A percentile compares a stretch with the other conserved stretches of the same genome.
phyloP scores from a whole-genome alignment of 2,329 filamentous ascomycete genomes.

The Zymoseptoria ardabiliae region DNA sequence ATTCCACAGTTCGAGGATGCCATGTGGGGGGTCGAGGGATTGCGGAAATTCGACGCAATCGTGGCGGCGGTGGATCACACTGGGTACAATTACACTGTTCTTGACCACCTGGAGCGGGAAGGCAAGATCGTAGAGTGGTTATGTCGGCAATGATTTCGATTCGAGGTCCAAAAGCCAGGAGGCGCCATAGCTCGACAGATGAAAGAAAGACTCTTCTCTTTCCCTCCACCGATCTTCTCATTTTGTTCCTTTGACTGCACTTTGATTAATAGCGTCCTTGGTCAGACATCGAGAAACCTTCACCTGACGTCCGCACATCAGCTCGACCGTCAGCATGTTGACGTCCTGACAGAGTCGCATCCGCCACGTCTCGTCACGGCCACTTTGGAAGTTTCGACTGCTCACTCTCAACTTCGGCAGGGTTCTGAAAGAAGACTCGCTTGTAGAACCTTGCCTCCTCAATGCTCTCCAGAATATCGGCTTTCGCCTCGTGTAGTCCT shows the following conservation, averaged over 20 bases:
- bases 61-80: conserved; percentile 3
- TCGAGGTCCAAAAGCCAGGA: background rate
- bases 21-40: background rate
- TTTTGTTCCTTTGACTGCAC: background rate
- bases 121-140: conserved; percentile 2
- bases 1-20: background rate
- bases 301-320: background rate
- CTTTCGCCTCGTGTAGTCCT: conserved; percentile 70
- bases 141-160: background rate
- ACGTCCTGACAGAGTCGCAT: background rate
- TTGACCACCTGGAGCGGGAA: background rate
- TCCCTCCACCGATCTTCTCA: background rate
- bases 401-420: background rate
- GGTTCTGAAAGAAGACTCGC: conserved; percentile 54
- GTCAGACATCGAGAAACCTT: background rate
- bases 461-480: conserved; percentile 94
- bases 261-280: background rate
- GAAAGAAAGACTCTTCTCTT: background rate
- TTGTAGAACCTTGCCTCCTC: conserved; percentile 81
- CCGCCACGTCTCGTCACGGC: background rate
- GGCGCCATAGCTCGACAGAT: background rate
- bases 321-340: background rate
- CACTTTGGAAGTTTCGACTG: background rate
- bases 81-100: background rate
- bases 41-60: conserved; percentile 2